Conservation (phyloP, 164 flowering plant species). For the Buxus sempervirens region DNA sequence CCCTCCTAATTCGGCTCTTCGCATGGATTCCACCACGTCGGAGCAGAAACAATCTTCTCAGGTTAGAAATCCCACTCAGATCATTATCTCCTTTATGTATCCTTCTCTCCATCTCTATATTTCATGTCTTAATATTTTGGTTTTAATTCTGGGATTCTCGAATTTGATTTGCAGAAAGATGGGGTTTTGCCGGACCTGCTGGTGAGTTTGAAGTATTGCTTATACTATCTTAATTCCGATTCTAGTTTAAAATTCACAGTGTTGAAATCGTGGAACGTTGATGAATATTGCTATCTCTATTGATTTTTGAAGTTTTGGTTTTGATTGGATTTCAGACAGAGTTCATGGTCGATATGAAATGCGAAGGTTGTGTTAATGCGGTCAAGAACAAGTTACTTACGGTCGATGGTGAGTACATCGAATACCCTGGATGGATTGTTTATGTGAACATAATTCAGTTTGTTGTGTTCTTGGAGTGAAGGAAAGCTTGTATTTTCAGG, state of each 20-base stretch:
- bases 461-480: conserved; percentile 6
- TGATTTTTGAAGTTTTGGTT: background rate
- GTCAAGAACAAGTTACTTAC: background rate
- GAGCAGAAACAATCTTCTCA: background rate
- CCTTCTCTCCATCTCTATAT: background rate
- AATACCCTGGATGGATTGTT: background rate
- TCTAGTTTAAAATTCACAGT: background rate
- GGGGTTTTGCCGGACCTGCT: background rate
- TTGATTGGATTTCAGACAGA: background rate
- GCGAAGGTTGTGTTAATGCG: background rate
- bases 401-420: conserved; percentile 38
- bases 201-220: background rate
- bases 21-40: background rate
- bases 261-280: background rate
- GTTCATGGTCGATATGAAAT: background rate
- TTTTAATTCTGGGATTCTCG: background rate
- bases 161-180: conserved; percentile 1
- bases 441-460: background rate
- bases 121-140: background rate
- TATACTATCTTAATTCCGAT: background rate
- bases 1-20: background rate
- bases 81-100: no score
- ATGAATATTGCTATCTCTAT: no score
- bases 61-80: background rate
- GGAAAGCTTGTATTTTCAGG: conserved; percentile 44